A percentile compares a stretch with the other conserved stretches of the same genome.
Conservation (phyloP, 192 early-diverging fungal species). For the Entomortierella beljakovae region DNA sequence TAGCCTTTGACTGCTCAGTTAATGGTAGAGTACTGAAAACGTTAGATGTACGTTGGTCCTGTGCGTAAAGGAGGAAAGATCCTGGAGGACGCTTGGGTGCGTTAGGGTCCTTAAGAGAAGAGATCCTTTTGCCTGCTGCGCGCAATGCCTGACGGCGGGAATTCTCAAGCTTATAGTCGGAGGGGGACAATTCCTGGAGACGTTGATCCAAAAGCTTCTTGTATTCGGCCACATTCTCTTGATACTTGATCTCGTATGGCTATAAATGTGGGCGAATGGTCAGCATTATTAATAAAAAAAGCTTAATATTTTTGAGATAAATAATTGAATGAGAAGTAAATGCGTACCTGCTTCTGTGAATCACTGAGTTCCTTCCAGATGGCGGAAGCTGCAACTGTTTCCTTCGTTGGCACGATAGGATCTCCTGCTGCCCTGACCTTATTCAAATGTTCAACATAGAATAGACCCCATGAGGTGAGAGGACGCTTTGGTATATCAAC, state of each 20-base stretch:
- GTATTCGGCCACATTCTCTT: constrained; percentile 11
- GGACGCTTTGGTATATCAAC: constrained; percentile 40
- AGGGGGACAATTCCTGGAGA: constrained; percentile 36
- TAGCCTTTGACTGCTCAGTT: constrained; percentile 20
- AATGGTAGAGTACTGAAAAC: constrained; percentile 6
- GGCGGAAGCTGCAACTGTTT: constrained; percentile 11
- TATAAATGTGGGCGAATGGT: too few relatives aligned
- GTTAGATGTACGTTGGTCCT: constrained; percentile 30
- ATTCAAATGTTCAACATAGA: constrained; percentile 38
- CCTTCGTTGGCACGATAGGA: constrained; percentile 9
- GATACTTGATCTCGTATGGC: constrained; percentile 34
- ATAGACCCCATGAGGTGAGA: constrained; percentile 24
- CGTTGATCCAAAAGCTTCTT: constrained; percentile 21
- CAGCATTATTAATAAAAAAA: background rate
- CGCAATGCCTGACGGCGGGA: constrained; percentile 36
- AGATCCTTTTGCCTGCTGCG: constrained; percentile 36
- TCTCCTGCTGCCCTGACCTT: constrained; percentile 42
- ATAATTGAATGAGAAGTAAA: background rate
- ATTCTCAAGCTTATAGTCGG: constrained; percentile 40
- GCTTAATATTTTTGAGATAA: background rate
- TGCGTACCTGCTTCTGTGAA: constrained; percentile 21
- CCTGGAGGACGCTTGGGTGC: constrained; percentile 52
- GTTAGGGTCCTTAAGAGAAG: constrained; percentile 48
- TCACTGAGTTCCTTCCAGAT: constrained; percentile 28
- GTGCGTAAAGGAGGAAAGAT: constrained; percentile 38